Percentiles rank a stretch among this genome's conserved stretches.
Evolutionary conservation across 176 grass and related monocot genomes (phyloP).

Genomic region (Cenchrus purpureus): DNA sequence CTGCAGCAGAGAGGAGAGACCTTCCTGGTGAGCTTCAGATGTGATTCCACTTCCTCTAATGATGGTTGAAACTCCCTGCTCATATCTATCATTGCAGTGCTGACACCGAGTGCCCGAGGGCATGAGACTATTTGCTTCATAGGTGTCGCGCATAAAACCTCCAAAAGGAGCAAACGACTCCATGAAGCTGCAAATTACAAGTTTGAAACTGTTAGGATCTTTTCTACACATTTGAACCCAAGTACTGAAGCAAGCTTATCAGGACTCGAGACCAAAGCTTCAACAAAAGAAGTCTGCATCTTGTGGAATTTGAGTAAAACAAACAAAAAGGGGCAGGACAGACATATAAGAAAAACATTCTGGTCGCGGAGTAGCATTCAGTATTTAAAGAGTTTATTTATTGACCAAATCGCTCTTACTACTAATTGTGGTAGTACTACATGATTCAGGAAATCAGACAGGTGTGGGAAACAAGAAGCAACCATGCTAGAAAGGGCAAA

Average conservation of each 20-base stretch:
- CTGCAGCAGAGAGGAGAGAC: constrained; percentile 62
- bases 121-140: constrained; percentile 43
- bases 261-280: too few species aligned
- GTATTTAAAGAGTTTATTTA: background rate
- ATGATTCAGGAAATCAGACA: background rate
- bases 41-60: constrained; percentile 55
- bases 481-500: constrained; percentile 30
- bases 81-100: constrained; percentile 73
- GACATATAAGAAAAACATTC: background rate
- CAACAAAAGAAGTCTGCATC: background rate
- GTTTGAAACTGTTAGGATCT: constrained; percentile 14
- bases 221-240: too few species aligned
- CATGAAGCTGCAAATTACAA: constrained; percentile 54
- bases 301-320: background rate
- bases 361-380: background rate
- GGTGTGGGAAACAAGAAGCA: background rate
- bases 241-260: too few species aligned
- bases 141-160: constrained; percentile 50
- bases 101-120: constrained; percentile 61
- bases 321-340: background rate
- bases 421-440: background rate
- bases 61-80: constrained; percentile 75
- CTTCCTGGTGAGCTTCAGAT: constrained; percentile 51
- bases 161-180: constrained; percentile 74
- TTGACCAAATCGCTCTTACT: background rate